These are phyloP conservation scores for Chenopodium quinoa DNA, from an alignment of 148 eudicot genomes.

Conservation along the genomic window DNA sequence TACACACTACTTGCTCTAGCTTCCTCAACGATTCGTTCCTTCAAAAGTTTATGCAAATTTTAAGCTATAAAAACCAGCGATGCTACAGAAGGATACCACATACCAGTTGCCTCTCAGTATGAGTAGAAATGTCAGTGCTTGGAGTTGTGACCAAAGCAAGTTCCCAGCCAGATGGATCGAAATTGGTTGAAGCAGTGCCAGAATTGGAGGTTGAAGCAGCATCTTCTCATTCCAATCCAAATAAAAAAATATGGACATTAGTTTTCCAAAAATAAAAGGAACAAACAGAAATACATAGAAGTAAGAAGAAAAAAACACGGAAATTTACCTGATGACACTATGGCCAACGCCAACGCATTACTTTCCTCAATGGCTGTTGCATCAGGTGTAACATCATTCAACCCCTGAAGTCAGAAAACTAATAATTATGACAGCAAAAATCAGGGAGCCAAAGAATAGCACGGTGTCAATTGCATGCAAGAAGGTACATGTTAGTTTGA, in stretches of 20 bases:
- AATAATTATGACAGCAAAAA: not conserved
- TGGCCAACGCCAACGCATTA: slow-evolving; percentile 93
- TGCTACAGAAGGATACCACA: not conserved
- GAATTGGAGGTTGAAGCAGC: slow-evolving; percentile 44
- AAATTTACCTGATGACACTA: slow-evolving; percentile 66
- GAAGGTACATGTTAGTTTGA: not conserved
- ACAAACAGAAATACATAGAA: not conserved
- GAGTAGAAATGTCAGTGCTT: slow-evolving; percentile 64
- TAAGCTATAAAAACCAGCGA: not conserved
- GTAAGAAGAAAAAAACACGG: not conserved
- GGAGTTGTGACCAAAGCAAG: slow-evolving; percentile 93
- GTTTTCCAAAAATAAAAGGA: not conserved
- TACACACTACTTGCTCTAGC: not conserved
- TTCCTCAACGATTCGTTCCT: not conserved
- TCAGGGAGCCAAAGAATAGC: not conserved
- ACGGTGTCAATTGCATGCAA: not conserved
- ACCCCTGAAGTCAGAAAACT: slow-evolving; percentile 47
- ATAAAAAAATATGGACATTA: not conserved
- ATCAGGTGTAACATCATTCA: slow-evolving; percentile 50
- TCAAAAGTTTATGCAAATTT: not conserved
- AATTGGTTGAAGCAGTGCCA: slow-evolving; percentile 42
- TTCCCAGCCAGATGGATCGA: slow-evolving; percentile 97
- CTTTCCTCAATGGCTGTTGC: slow-evolving; percentile 86
- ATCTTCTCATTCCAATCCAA: slow-evolving; percentile 27
- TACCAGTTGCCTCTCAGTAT: slow-evolving; percentile 85